Evolutionary conservation across 139 green algal genomes (phyloP).

Genomic region (Tetraselmis striata): DNA sequence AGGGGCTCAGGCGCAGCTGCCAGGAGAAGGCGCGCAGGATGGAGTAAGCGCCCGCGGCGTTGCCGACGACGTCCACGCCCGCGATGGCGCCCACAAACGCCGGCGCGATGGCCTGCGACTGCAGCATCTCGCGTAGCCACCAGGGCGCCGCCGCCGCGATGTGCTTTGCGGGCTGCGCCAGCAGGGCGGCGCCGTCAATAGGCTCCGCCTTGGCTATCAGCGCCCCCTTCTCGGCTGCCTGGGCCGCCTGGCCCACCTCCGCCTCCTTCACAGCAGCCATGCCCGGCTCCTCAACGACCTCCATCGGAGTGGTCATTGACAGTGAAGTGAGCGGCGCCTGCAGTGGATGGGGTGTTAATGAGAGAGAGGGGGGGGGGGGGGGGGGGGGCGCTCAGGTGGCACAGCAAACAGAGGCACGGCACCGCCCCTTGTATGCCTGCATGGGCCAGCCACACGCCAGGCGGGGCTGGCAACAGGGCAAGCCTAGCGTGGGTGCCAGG

Average conservation of each 20-base stretch:
- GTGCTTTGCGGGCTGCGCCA: background rate
- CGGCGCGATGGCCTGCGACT: background rate
- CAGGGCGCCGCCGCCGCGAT: background rate
- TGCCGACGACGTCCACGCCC: conserved; percentile 15
- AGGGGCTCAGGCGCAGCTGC: conserved; percentile 69
- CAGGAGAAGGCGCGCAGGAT: conserved; percentile 68
- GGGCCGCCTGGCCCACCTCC: background rate
- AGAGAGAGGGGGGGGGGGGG: too few species aligned
- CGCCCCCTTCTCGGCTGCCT: background rate
- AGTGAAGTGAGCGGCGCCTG: too few species aligned
- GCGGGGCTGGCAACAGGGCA: too few species aligned
- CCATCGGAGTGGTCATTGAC: too few species aligned
- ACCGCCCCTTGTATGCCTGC: too few species aligned
- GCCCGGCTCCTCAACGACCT: background rate
- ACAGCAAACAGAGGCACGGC: too few species aligned
- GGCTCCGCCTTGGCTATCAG: background rate
- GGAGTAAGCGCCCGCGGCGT: conserved; percentile 49
- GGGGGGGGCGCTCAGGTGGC: too few species aligned
- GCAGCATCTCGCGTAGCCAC: background rate
- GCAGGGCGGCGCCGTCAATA: background rate
- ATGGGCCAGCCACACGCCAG: too few species aligned
- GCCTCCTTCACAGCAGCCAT: background rate
- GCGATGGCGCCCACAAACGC: background rate
- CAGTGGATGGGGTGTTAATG: too few species aligned
- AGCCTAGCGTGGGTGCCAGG: too few species aligned